phyloP scores from a whole-genome alignment of 495 filamentous ascomycete species.

The Xylaria curta region DNA sequence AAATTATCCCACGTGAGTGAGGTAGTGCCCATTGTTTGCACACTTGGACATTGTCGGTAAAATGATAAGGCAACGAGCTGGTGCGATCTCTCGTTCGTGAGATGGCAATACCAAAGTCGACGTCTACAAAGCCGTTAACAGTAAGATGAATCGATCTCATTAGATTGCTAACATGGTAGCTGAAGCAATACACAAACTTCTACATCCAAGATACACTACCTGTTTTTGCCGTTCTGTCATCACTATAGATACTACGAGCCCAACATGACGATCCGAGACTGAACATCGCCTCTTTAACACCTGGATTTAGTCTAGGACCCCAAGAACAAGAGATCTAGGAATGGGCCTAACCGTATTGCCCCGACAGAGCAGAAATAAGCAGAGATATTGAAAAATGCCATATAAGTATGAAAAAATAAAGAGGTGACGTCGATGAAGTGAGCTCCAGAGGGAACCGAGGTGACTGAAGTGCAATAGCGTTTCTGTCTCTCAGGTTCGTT shows the following conservation, averaged over 20 bases:
- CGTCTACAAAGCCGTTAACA: background rate
- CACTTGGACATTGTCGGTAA: too few relatives aligned
- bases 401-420: background rate
- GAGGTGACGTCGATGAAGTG: background rate
- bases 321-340: background rate
- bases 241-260: background rate
- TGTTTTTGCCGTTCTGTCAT: background rate
- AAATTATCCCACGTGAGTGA: background rate
- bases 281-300: background rate
- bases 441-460: background rate
- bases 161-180: conserved; percentile 4
- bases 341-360: background rate
- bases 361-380: background rate
- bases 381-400: background rate
- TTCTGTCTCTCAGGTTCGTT: background rate
- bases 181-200: conserved; percentile 1
- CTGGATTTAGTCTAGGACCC: background rate
- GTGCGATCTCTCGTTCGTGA: background rate
- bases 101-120: too few relatives aligned
- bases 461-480: background rate
- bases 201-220: background rate
- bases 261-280: background rate
- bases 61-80: background rate
- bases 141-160: background rate
- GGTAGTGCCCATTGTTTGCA: background rate